phyloP scores from a whole-genome alignment of 345 rosid species.

The Eucalyptus marginata region DNA sequence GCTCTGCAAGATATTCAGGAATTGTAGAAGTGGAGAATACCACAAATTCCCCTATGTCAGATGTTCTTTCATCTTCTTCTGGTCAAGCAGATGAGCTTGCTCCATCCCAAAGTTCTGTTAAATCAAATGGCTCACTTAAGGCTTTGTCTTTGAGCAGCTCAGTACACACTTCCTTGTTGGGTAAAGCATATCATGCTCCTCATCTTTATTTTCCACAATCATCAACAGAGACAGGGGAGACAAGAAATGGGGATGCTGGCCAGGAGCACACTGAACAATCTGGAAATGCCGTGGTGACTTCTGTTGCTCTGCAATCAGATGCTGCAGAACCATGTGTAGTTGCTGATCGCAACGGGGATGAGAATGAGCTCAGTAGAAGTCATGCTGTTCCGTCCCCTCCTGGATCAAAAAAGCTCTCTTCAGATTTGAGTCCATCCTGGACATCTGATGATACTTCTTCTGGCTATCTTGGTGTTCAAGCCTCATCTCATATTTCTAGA shows the following conservation, averaged over 20 bases:
- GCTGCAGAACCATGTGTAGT: not conserved
- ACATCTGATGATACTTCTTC: slow-evolving; percentile 32
- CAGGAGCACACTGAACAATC: slow-evolving; percentile 10
- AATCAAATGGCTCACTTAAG: slow-evolving; percentile 13
- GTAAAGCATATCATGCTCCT: slow-evolving; percentile 22
- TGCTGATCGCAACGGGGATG: slow-evolving; percentile 6
- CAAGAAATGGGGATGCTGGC: slow-evolving; percentile 17
- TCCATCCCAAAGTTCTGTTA: slow-evolving; percentile 20
- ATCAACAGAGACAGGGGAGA: slow-evolving; percentile 23
- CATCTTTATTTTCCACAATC: slow-evolving; percentile 20
- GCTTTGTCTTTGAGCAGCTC: slow-evolving; percentile 6
- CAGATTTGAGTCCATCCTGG: slow-evolving; percentile 14
- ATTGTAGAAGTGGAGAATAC: slow-evolving; percentile 9
- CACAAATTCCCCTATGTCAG: slow-evolving; percentile 8
- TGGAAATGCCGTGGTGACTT: slow-evolving; percentile 8
- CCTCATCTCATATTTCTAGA: not conserved
- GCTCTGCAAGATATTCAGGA: not conserved
- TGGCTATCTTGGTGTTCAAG: slow-evolving; percentile 11
- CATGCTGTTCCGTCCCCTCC: slow-evolving; percentile 21
- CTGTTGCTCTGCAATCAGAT: not conserved
- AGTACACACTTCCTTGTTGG: slow-evolving; percentile 6
- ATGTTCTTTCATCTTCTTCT: slow-evolving; percentile 21
- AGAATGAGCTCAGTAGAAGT: slow-evolving; percentile 5
- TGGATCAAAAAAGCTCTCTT: slow-evolving; percentile 15
- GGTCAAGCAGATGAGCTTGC: slow-evolving; percentile 54